phyloP scores from a whole-genome alignment of 2,329 filamentous ascomycete genomes.

The Byssothecium circinans region DNA sequence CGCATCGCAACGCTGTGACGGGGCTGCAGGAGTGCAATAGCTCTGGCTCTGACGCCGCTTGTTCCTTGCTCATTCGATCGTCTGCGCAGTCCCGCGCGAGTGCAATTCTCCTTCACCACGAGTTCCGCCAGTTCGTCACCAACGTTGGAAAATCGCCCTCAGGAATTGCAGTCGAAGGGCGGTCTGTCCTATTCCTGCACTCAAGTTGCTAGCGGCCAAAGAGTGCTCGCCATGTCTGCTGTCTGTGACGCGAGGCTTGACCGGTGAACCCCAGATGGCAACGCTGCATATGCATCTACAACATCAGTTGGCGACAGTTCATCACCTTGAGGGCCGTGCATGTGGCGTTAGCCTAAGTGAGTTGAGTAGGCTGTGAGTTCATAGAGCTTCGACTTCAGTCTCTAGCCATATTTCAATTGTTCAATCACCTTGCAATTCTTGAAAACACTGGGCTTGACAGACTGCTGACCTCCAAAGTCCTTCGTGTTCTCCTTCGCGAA shows the following conservation, averaged over 20 bases:
- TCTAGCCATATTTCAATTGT: neutral
- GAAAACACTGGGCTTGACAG: neutral
- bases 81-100: slow-evolving; percentile 2
- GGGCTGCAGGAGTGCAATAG: slow-evolving; percentile 21
- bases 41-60: slow-evolving; percentile 18
- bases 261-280: slow-evolving; percentile 13
- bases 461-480: neutral
- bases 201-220: slow-evolving; percentile 7
- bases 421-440: neutral
- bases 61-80: slow-evolving; percentile 13
- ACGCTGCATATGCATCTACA: slow-evolving; percentile 6
- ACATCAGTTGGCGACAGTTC: neutral
- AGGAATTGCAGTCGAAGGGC: slow-evolving; percentile 17
- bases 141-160: slow-evolving; percentile 3
- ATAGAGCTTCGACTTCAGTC: neutral
- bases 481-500: neutral
- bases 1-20: slow-evolving; percentile 30
- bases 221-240: slow-evolving; percentile 9
- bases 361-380: slow-evolving; percentile 7
- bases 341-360: slow-evolving; percentile 7
- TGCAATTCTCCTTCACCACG: neutral
- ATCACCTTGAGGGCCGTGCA: neutral
- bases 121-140: slow-evolving; percentile 17
- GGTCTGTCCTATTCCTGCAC: slow-evolving; percentile 12
- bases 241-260: slow-evolving; percentile 13